Evolutionary conservation across 164 flowering plant species (phyloP).

Genomic region (Euptelea pleiosperma): DNA sequence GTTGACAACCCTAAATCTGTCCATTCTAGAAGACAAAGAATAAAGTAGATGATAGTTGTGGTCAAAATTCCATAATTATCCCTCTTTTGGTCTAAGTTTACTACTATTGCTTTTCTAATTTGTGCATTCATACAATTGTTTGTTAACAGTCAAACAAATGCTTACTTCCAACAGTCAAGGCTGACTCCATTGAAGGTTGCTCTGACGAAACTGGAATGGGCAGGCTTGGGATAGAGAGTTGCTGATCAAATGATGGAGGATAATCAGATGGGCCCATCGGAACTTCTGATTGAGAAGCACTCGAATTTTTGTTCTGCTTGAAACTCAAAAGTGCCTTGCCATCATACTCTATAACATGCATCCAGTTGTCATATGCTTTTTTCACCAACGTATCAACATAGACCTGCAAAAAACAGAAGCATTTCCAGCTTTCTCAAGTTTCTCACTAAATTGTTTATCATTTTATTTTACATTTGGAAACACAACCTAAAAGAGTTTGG

Average conservation of each 20-base stretch:
- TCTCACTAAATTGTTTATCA: background rate
- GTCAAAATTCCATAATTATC: no score
- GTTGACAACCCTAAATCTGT: background rate
- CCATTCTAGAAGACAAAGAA: no score
- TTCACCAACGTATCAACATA: slow-evolving; percentile 84
- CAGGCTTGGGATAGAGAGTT: slow-evolving; percentile 39
- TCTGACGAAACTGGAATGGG: slow-evolving; percentile 47
- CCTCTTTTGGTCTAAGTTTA: no score
- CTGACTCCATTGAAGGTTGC: slow-evolving; percentile 42
- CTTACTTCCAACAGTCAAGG: slow-evolving; percentile 51
- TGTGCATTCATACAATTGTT: no score
- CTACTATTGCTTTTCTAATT: no score
- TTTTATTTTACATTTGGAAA: background rate
- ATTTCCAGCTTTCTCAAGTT: slow-evolving; percentile 1
- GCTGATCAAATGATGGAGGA: slow-evolving; percentile 46
- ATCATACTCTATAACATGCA: slow-evolving; percentile 89
- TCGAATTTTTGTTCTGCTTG: slow-evolving; percentile 35
- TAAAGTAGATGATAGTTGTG: no score
- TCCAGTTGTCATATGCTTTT: slow-evolving; percentile 96
- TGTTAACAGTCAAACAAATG: slow-evolving; percentile 2
- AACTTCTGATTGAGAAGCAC: slow-evolving; percentile 34
- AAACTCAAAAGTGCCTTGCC: slow-evolving; percentile 61
- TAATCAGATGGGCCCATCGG: slow-evolving; percentile 31
- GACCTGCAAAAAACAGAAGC: slow-evolving; percentile 41
- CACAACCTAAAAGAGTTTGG: background rate